Evolutionary conservation across 2,329 filamentous ascomycete species (phyloP), one percentile per base, ranked within the genome.

Genomic region (Fusarium sp.): DNA sequence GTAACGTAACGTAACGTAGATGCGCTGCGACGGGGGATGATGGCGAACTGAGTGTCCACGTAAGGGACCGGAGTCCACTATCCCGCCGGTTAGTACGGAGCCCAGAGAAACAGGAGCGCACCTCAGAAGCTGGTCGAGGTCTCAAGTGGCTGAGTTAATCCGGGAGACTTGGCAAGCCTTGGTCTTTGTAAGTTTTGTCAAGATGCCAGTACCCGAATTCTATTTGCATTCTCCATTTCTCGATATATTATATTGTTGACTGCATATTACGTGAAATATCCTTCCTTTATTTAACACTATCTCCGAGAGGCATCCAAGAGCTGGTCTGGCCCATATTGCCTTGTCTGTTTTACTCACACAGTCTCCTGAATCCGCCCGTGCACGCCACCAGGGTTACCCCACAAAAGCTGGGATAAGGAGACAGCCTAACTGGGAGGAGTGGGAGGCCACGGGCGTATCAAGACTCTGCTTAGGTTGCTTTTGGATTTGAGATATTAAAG

Each of bases 21-120:
- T 61, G 56, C 66, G 65, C 58, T 39, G 41, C 53, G 53, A 71
- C 14, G 31, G 31, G 31, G 63, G 51, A 59, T 49, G 69, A 69
- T 72, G 67, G 71, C 62, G 58, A 66, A 63, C 53, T 40, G 52
- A 73, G 63, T 72, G 71, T 73, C 71, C 71, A 73, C 71, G 71
- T 73, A 73, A 73, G 65, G 68, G 64, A 72, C 61, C 50, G 37
- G 64, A 66, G 49, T 36, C 63, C 63, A 66, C 63, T 54, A 69
- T 58, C 61, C 65, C 48, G 43, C 66, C 51, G 61, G 61, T 53
- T 66, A 69, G 65, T 66, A 66, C 60, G 66, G 66, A 68, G n/a
- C n/a, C n/a, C n/a, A n/a, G 60, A 29, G 55, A 57, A 36, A 31
- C 11, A 31, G 29, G 29, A 25, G 25, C 25, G 25, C 10, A 25